A percentile compares a stretch with the other conserved stretches of the same genome.
Evolutionary conservation across 192 early-diverging fungal species (phyloP).

Genomic region (Dissophora globulifera): DNA sequence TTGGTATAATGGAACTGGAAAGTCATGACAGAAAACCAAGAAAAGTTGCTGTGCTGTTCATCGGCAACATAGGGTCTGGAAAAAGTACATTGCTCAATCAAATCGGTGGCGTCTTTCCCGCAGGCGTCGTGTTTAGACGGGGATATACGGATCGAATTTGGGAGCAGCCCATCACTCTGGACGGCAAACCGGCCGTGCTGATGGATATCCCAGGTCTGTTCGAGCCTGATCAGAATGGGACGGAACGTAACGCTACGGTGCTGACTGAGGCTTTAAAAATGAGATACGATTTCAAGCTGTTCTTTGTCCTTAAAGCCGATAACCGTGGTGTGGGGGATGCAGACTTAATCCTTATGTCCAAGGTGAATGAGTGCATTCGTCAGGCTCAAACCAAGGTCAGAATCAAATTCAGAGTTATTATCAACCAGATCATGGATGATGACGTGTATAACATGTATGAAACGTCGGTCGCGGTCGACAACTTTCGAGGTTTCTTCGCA

Average conservation of each 20-base stretch:
- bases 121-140: constrained; percentile 1
- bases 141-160: background rate
- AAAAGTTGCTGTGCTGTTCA: background rate
- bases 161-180: background rate
- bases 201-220: constrained; percentile 14
- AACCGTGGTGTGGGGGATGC: background rate
- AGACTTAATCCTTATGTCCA: constrained; percentile 12
- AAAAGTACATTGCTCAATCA: constrained; percentile 9
- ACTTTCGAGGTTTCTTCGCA: background rate
- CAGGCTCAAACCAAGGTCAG: background rate
- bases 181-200: background rate
- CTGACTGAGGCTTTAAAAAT: constrained; percentile 2
- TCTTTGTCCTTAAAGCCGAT: constrained; percentile 1
- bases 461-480: background rate
- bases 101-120: background rate
- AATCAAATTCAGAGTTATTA: background rate
- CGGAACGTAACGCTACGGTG: background rate
- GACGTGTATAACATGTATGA: background rate
- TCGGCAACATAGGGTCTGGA: too few species aligned
- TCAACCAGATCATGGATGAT: constrained; percentile 2
- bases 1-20: background rate
- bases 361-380: constrained; percentile 6
- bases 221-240: background rate
- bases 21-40: background rate
- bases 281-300: constrained; percentile 6